Evolutionary conservation across 352 stramenopile genomes (phyloP).

Genomic region (Pythium pectinolyticum): DNA sequence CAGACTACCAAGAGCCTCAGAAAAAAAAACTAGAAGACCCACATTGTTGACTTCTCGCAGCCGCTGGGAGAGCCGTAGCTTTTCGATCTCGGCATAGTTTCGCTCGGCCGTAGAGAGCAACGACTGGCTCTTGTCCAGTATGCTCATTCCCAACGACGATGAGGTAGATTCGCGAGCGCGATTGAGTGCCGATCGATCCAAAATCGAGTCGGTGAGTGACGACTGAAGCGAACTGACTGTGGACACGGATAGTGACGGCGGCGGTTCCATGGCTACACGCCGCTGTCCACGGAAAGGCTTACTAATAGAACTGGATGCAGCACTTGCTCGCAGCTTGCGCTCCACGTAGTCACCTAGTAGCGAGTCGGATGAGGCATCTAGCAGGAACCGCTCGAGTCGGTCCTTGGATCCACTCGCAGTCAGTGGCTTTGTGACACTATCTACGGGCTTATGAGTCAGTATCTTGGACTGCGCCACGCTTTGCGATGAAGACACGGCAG

Average conservation of each 20-base stretch:
- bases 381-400: conserved; percentile 44
- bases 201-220: conserved; percentile 37
- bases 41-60: conserved; percentile 75
- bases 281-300: neutral
- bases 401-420: conserved; percentile 17
- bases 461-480: conserved; percentile 14
- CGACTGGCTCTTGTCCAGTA: conserved; percentile 6
- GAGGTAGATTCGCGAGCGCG: neutral
- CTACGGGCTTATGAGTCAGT: too few relatives aligned
- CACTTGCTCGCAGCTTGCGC: conserved; percentile 48
- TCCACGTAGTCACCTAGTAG: conserved; percentile 65
- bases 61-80: conserved; percentile 58
- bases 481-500: neutral
- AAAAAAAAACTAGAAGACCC: conserved; percentile 3
- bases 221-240: conserved; percentile 31
- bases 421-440: neutral
- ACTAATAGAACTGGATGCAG: neutral
- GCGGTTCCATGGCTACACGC: conserved; percentile 37
- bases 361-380: conserved; percentile 56
- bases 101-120: conserved; percentile 41
- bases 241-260: conserved; percentile 41
- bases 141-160: neutral
- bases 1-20: neutral
- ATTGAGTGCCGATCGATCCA: conserved; percentile 19
- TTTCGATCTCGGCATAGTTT: conserved; percentile 64